phyloP scores from a whole-genome alignment of 495 filamentous ascomycete species.

The Halenospora varia region DNA sequence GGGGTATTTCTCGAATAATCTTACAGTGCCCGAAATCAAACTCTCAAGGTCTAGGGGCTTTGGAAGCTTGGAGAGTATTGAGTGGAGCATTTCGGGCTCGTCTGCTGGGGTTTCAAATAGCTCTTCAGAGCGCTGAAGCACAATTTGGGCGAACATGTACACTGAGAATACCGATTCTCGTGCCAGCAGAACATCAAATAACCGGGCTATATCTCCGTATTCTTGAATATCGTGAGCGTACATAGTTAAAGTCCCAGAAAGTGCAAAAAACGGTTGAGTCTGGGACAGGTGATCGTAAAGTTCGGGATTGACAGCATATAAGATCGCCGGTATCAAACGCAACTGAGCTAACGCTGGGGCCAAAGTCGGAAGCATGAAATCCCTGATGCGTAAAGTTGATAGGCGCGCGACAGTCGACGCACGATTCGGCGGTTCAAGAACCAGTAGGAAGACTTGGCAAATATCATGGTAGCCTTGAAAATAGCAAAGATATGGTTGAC shows the following conservation, averaged over 20 bases:
- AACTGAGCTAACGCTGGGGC: conserved; percentile 77
- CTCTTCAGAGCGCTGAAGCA: conserved; percentile 73
- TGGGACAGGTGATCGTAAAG: conserved; percentile 68
- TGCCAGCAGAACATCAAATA: conserved; percentile 90
- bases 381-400: conserved; percentile 83
- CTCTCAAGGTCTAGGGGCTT: conserved; percentile 77
- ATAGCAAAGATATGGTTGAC: conserved; percentile 84
- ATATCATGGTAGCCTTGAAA: conserved; percentile 99
- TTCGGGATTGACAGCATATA: conserved; percentile 60
- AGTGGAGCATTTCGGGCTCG: conserved; percentile 93
- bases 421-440: conserved; percentile 58
- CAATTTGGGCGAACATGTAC: conserved; percentile 88
- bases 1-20: conserved; percentile 61
- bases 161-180: conserved; percentile 78
- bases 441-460: conserved; percentile 90
- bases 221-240: conserved; percentile 95
- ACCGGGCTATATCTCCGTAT: conserved; percentile 77
- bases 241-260: conserved; percentile 85
- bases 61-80: conserved; percentile 81
- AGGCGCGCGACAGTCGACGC: conserved; percentile 65
- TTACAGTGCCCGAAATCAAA: conserved; percentile 60
- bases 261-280: conserved; percentile 86
- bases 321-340: conserved; percentile 75
- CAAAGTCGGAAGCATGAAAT: conserved; percentile 96
- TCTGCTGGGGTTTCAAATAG: conserved; percentile 75